phyloP scores from a whole-genome alignment of 192 early-diverging fungal species.

The Backusella australiensis region DNA sequence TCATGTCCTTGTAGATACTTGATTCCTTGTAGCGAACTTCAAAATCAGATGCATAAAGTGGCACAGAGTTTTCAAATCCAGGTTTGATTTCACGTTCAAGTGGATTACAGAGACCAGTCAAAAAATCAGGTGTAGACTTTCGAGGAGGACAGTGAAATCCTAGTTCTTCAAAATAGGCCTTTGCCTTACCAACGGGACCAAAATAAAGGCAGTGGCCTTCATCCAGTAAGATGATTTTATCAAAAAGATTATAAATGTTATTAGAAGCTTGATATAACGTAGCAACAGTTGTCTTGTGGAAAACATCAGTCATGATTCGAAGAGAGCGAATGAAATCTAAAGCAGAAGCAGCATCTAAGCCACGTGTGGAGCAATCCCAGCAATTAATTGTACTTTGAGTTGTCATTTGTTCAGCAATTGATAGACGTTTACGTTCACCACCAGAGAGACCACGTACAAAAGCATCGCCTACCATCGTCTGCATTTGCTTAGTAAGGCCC shows the following conservation, averaged over 20 bases:
- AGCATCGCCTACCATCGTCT: slow-evolving; percentile 74
- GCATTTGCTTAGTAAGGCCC: slow-evolving; percentile 54
- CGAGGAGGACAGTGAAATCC: slow-evolving; percentile 63
- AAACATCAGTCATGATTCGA: slow-evolving; percentile 68
- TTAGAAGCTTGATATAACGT: slow-evolving; percentile 73
- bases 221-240: slow-evolving; percentile 64
- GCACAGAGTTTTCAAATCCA: slow-evolving; percentile 56
- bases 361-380: slow-evolving; percentile 67
- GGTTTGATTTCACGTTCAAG: slow-evolving; percentile 46
- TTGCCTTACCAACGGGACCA: slow-evolving; percentile 59
- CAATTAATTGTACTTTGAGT: slow-evolving; percentile 56
- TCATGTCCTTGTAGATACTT: slow-evolving; percentile 33
- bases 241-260: slow-evolving; percentile 73
- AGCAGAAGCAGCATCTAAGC: slow-evolving; percentile 79
- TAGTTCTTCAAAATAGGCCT: slow-evolving; percentile 59
- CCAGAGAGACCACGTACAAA: slow-evolving; percentile 75
- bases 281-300: slow-evolving; percentile 58
- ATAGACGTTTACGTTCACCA: slow-evolving; percentile 76
- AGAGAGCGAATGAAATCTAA: slow-evolving; percentile 76
- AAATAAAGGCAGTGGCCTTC: slow-evolving; percentile 68
- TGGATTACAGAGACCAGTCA: slow-evolving; percentile 68
- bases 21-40: slow-evolving; percentile 52
- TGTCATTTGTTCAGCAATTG: slow-evolving; percentile 75
- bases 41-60: slow-evolving; percentile 61
- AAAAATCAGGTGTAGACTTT: slow-evolving; percentile 69